A percentile compares a stretch with the other conserved stretches of the same genome.
phyloP scores from a whole-genome alignment of 257 asterid genomes.

The Scutellaria galericulata region DNA sequence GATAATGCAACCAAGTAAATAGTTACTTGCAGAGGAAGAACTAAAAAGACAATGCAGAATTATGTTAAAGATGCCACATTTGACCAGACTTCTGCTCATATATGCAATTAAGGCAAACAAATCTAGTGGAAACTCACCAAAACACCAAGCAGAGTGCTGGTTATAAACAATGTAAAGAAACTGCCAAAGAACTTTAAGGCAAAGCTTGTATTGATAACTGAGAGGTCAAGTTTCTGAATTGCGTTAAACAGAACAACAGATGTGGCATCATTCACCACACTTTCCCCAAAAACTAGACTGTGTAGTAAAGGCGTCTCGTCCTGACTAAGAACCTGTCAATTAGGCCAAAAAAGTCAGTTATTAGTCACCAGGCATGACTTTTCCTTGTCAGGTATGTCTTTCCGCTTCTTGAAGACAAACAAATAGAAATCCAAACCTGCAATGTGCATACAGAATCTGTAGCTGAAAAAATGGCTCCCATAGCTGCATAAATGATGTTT shows the following conservation, averaged over 20 bases:
- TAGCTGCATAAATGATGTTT: constrained; percentile 47
- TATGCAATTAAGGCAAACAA: neutral
- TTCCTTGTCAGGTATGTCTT: neutral
- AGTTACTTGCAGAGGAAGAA: constrained; percentile 17
- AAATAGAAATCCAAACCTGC: constrained; percentile 53
- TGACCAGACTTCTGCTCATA: neutral
- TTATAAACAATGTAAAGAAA: constrained; percentile 55
- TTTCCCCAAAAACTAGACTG: constrained; percentile 85
- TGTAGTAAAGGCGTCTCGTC: constrained; percentile 73
- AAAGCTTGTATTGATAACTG: constrained; percentile 41
- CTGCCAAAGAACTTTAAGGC: constrained; percentile 53
- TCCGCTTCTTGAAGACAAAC: constrained; percentile 14
- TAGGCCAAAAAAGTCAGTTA: constrained; percentile 22
- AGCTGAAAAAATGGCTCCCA: constrained; percentile 87
- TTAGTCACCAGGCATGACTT: neutral
- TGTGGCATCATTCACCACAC: constrained; percentile 88
- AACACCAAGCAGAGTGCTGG: constrained; percentile 78
- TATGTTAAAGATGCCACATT: neutral
- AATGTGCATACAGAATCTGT: constrained; percentile 88
- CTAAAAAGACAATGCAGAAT: neutral
- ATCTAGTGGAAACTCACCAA: constrained; percentile 48
- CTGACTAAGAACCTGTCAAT: constrained; percentile 74
- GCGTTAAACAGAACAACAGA: constrained; percentile 81
- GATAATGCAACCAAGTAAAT: neutral
- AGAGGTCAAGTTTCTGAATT: constrained; percentile 70